Evolutionary conservation across 306 rosid species (phyloP), one percentile per base, ranked within the genome.

Genomic region (Inga leiocalycina): DNA sequence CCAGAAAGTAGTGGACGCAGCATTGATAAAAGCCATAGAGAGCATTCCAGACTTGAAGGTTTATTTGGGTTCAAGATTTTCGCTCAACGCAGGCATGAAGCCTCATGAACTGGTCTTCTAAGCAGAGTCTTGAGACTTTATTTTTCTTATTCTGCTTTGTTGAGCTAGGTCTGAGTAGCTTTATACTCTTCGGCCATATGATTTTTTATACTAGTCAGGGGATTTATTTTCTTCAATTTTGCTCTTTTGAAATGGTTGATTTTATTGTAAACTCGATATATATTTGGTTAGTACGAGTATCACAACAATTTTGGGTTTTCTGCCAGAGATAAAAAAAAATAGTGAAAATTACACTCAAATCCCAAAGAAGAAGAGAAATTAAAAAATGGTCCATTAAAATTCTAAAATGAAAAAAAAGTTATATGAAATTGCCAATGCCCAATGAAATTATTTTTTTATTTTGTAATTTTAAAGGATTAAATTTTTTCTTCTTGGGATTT

Each of bases 31-130:
- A 82, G 86, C 91, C 77, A 87, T 93, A 0, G 92, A 90, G 81
- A 86, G 84, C 76, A 90, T 88, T 71, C 83, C 94, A 2, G 94
- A 93, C 27, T 79, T 93, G 85, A 91, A 89, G 85, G 78, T 94
- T 17, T 93, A 93, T 79, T 77, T 93, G 84, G 89, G 90, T 62
- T 91, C 95, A 1, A 87, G 97, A 88, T 93, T 93, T 59, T 93
- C 97, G 9, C 90, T 91, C 24, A 90, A 82, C 86, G 83, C 91
- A 44, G 94, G 97, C 86, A 85, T 91, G 92, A 93, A 93, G 81
- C 97, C 97, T 0, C 97, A 93, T 69, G 97, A 93, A 74, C 91
- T 93, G 71, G 88, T 88, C 27, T 91, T 93, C 72, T 93, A 90
- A 81, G 77, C 59, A 6, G 43, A 62, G 24, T 57, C 27, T 32